Conservation (phyloP, 257 asterid genomes). For the Ophiorrhiza pumila region DNA sequence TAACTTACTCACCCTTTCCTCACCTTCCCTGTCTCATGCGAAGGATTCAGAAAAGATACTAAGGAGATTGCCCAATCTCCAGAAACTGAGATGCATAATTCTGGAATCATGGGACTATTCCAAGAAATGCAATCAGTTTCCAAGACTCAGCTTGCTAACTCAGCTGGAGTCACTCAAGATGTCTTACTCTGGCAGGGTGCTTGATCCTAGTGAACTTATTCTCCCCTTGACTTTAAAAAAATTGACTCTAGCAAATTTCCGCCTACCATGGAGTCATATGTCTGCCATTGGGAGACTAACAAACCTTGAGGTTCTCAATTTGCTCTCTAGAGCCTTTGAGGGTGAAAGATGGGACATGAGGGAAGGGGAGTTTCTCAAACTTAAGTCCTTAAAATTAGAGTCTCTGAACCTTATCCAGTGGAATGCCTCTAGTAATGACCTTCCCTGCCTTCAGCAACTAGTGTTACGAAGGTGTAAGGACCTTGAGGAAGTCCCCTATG, state of each 20-base stretch:
- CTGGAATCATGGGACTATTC: too few species aligned
- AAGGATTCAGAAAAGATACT: background rate
- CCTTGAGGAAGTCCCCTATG: background rate
- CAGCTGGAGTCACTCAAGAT: background rate
- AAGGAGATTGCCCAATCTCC: background rate
- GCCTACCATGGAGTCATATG: background rate
- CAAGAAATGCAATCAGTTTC: background rate
- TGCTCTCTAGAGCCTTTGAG: background rate
- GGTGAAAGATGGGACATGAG: background rate
- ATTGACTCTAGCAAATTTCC: background rate
- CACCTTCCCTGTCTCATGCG: background rate
- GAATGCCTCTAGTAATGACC: background rate
- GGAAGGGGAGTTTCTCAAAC: background rate
- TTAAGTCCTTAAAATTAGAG: background rate
- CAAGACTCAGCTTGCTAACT: background rate
- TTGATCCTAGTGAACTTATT: background rate
- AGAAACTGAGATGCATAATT: background rate
- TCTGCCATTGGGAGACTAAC: background rate
- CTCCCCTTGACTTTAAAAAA: background rate
- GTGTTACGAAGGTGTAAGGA: background rate
- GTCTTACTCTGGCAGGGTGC: background rate
- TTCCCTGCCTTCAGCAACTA: background rate
- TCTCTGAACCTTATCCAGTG: background rate
- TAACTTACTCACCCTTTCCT: background rate
- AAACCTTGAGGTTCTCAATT: constrained; percentile 10